Base-by-base conservation (phyloP, 345 rosid genomes). In the Kandelia obovata region DNA sequence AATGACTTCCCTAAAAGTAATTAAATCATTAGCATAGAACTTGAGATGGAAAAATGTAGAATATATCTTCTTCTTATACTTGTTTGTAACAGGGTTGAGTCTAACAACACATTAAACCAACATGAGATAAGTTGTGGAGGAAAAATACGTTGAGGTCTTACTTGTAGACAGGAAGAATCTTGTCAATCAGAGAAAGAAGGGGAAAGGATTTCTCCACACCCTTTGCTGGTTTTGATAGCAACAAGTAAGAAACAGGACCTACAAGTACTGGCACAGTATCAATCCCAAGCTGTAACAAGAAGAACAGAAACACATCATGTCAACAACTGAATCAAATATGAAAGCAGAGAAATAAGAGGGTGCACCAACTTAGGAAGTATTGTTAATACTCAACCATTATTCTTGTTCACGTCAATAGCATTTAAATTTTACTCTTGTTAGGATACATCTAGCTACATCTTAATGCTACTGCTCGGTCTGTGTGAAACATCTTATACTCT, bases 191-290 rank as follows among this genome's bases (percentile, higher is more conserved):
- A 53, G 97, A 93, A 52, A 93, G 94, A 80, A 89, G 86, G 74
- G 84, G 74, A 58, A 89, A 93, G 61, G 82, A 83, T 83, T 91
- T 91, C 67, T 91, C 95, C 67, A 91, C 92, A 66, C 92, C 96
- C 88, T 93, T 93, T 53, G 91, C 91, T 71, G 88, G 96, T 79
- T 93, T 93, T 25, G 98, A 91, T 52, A 93, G 92, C 82, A 93
- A 77, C 87, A 93, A 79, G 84, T 91, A 94, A 46, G 97, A 88
- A 68, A 94, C 97, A 60, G 98, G 98, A 55, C 98, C 98, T 69
- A 91, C 73, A 69, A 93, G 82, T 66, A 93, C 87, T 31, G 97
- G 98, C 30, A 91, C 88, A 13, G 98, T 93, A 17, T 93, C 83
- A 34, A 91, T 80, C 72, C 97, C 97, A 73, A 93, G 97, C 98